Evolutionary conservation across 495 filamentous ascomycete genomes (phyloP).

Genomic region (Neurospora sp.): DNA sequence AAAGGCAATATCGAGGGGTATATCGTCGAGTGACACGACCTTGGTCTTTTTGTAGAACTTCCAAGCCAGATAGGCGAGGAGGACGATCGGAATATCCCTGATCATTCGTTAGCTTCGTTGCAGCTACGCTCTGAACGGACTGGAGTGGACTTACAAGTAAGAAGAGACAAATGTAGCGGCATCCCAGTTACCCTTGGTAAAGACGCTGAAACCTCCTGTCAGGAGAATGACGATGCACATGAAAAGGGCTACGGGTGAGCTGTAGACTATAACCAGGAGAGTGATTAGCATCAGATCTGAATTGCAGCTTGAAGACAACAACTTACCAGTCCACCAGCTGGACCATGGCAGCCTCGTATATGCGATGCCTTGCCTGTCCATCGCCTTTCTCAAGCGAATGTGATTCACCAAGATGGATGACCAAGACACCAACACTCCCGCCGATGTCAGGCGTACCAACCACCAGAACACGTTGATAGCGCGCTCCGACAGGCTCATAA

Average conservation of each 20-base stretch:
- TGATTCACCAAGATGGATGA: constrained; percentile 36
- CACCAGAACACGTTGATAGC: constrained; percentile 52
- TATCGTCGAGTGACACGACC: constrained; percentile 39
- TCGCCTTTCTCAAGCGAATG: constrained; percentile 33
- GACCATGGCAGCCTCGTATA: constrained; percentile 31
- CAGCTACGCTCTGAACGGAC: rapidly evolving
- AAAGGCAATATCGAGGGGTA: constrained; percentile 36
- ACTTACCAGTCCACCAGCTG: constrained; percentile 32
- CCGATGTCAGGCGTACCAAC: constrained; percentile 47
- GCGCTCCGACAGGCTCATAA: constrained; percentile 46
- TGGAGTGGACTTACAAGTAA: constrained; percentile 32
- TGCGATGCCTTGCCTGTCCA: constrained; percentile 33
- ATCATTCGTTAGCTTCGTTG: background rate
- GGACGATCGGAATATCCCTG: constrained; percentile 47
- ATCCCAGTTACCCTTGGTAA: constrained; percentile 39
- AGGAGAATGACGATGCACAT: constrained; percentile 38
- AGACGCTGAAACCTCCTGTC: constrained; percentile 38
- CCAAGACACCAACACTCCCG: constrained; percentile 48
- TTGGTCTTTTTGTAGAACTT: constrained; percentile 46
- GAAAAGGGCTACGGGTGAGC: constrained; percentile 28
- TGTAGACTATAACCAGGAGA: constrained; percentile 14
- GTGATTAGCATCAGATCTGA: background rate
- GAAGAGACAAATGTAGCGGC: constrained; percentile 36
- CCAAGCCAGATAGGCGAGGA: constrained; percentile 41
- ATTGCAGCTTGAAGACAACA: background rate